Base-by-base conservation (phyloP, 495 filamentous ascomycete genomes). In the Immersiella caudata region DNA sequence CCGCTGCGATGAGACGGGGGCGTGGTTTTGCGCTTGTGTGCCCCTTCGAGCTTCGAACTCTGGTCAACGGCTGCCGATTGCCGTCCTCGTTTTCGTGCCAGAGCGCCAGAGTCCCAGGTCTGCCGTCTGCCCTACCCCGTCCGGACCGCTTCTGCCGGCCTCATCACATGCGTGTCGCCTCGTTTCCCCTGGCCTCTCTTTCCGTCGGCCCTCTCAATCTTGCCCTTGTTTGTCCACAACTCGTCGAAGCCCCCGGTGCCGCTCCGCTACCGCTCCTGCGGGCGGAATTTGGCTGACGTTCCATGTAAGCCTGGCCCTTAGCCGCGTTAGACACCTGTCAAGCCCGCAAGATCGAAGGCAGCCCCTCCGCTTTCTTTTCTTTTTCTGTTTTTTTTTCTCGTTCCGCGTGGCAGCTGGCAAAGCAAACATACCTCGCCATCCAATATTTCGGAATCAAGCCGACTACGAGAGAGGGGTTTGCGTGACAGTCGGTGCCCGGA, bases 41-140 rank as follows among this genome's bases (percentile, higher is more conserved):
- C n/a, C 29, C 57, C 26, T 60, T 36, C 57, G 57, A 55, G 3
- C n/a, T 60, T 60, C 57, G 57, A 60, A n/a, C 57, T 60, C 57
- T 25, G 26, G 57, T 60, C 57, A 60, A 60, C 57, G 57, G 57
- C 57, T 60, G 57, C 57, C 57, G 29, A 36, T 60, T 60, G 7
- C 57, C 57, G 57, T 40, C 22, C 57, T 60, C 57, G 29, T 60
- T 60, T 60, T 60, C 57, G 57, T 60, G 57, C 24, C 57, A 60
- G 29, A 60, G 57, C 24, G 20, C 52, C 52, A 46, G 40, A 12
- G 11, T 22, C 52, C 6, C 52, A 55, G 24, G 26, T 60, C 57
- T 36, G 25, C 24, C 14, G 26, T 21, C 57, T 36, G 57, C 57
- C 57, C 26, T 55, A 24, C 21, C 25, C 20, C 20, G 24, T 14